Percentiles rank a stretch among this genome's conserved stretches.
phyloP scores from a whole-genome alignment of 1,139 yeast genomes.

The Hansenula anomala region DNA sequence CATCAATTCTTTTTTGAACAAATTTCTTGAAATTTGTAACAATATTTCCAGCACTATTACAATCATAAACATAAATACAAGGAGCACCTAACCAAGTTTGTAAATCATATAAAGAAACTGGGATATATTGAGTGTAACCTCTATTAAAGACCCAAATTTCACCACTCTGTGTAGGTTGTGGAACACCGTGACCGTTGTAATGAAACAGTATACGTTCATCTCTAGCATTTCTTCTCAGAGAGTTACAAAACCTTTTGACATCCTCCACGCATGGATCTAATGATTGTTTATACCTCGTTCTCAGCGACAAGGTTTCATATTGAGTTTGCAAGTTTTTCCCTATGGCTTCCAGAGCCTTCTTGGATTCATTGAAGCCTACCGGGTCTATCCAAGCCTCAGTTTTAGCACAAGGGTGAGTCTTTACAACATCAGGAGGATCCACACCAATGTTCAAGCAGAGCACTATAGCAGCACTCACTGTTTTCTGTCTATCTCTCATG shows the following conservation, averaged over 20 bases:
- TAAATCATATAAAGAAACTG: constrained; percentile 86
- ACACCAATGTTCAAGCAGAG: constrained; percentile 90
- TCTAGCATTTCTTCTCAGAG: constrained; percentile 83
- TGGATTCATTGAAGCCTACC: constrained; percentile 73
- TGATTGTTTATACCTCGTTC: constrained; percentile 87
- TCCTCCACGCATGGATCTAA: constrained; percentile 96
- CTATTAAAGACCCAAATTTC: constrained; percentile 98
- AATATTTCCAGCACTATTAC: constrained; percentile 93
- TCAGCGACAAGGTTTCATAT: constrained; percentile 80
- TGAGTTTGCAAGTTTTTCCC: constrained; percentile 86
- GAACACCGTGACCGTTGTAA: constrained; percentile 98
- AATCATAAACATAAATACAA: constrained; percentile 90
- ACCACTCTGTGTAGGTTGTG: constrained; percentile 96
- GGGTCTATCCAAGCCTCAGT: constrained; percentile 96
- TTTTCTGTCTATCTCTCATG: constrained; percentile 85
- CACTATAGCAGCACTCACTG: constrained; percentile 92
- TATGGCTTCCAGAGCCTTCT: constrained; percentile 86
- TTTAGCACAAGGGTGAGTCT: constrained; percentile 92
- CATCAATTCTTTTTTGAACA: constrained; percentile 86
- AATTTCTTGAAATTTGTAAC: constrained; percentile 86
- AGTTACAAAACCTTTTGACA: constrained; percentile 85
- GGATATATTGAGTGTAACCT: constrained; percentile 95
- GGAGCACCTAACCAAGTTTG: constrained; percentile 99
- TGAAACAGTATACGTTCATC: constrained; percentile 90
- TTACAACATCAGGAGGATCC: constrained; percentile 94